phyloP scores from a whole-genome alignment of 768 basidiomycete genomes.

The Auriscalpium orientale region DNA sequence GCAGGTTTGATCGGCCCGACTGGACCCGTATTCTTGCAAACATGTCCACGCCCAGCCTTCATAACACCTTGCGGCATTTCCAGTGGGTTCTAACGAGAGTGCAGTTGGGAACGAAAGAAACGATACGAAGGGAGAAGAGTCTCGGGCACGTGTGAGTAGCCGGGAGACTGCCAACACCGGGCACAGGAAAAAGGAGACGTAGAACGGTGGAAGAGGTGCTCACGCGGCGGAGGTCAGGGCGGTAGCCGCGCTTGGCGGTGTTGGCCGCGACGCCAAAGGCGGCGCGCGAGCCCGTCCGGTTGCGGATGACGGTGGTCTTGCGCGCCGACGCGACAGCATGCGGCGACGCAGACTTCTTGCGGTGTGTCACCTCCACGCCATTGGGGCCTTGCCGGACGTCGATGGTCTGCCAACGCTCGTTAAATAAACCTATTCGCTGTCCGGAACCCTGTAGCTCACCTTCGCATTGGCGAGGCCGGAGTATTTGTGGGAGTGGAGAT shows the following conservation, averaged over 20 bases:
- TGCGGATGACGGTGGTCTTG: slow-evolving; percentile 48
- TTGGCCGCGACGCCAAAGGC: slow-evolving; percentile 56
- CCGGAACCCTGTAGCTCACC: slow-evolving; percentile 30
- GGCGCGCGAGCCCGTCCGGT: slow-evolving; percentile 65
- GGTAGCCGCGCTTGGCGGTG: slow-evolving; percentile 59
- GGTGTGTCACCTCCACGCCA: slow-evolving; percentile 54
- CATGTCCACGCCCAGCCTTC: slow-evolving; percentile 92
- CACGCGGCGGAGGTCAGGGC: slow-evolving; percentile 72
- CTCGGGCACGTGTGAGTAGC: no score
- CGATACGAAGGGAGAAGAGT: not conserved
- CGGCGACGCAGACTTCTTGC: slow-evolving; percentile 55
- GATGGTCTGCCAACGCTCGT: slow-evolving; percentile 42
- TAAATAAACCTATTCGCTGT: not conserved
- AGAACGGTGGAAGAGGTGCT: slow-evolving; percentile 27
- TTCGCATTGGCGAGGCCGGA: slow-evolving; percentile 84
- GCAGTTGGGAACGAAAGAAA: slow-evolving; percentile 29
- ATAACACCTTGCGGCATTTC: slow-evolving; percentile 51
- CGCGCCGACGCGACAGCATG: slow-evolving; percentile 40
- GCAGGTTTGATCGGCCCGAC: slow-evolving; percentile 50
- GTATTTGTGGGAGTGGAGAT: slow-evolving; percentile 87
- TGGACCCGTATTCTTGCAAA: slow-evolving; percentile 67
- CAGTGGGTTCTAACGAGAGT: slow-evolving; percentile 93
- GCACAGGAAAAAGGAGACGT: slow-evolving; percentile 6
- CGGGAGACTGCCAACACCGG: not conserved
- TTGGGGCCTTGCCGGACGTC: slow-evolving; percentile 47